A percentile compares a stretch with the other conserved stretches of the same genome.
These are phyloP conservation scores for Colletotrichum incanum DNA, from an alignment of 2,329 filamentous ascomycete genomes.

Conservation along the genomic window DNA sequence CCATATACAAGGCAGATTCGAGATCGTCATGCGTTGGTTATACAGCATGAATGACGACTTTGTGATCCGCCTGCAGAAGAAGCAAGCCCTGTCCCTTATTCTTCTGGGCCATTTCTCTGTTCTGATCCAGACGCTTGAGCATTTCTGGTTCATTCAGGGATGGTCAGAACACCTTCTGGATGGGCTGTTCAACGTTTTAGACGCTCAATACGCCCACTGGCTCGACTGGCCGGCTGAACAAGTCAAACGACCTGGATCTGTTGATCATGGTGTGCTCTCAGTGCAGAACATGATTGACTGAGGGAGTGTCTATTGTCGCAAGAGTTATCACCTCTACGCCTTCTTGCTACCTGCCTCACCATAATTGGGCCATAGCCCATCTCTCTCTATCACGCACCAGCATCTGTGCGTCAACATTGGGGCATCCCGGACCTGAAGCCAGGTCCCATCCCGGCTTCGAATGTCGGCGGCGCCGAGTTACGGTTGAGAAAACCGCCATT, in stretches of 20 bases:
- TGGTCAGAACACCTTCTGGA: slow-evolving; percentile 45
- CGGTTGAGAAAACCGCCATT: neutral
- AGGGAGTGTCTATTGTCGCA: neutral
- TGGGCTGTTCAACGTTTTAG: slow-evolving; percentile 17
- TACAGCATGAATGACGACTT: slow-evolving; percentile 41
- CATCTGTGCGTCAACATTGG: neutral
- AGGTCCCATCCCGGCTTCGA: neutral
- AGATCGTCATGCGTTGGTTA: slow-evolving; percentile 43
- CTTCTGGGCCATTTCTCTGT: slow-evolving; percentile 44
- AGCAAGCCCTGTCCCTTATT: slow-evolving; percentile 41
- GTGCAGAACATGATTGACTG: slow-evolving; percentile 35
- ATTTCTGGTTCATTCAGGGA: slow-evolving; percentile 46
- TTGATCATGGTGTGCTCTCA: slow-evolving; percentile 47
- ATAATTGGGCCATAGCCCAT: neutral
- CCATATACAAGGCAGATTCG: slow-evolving; percentile 27
- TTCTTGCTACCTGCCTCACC: neutral
- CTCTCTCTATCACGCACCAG: too few relatives aligned
- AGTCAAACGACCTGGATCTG: slow-evolving; percentile 5
- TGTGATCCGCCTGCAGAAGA: slow-evolving; percentile 32
- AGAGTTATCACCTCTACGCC: neutral
- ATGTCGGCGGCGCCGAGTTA: neutral
- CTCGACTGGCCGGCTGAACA: slow-evolving; percentile 31
- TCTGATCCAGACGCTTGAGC: slow-evolving; percentile 39
- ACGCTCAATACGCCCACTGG: slow-evolving; percentile 27
- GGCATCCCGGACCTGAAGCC: neutral